Evolutionary conservation across 2,329 filamentous ascomycete species (phyloP).

Genomic region (Teratosphaeria destructans): DNA sequence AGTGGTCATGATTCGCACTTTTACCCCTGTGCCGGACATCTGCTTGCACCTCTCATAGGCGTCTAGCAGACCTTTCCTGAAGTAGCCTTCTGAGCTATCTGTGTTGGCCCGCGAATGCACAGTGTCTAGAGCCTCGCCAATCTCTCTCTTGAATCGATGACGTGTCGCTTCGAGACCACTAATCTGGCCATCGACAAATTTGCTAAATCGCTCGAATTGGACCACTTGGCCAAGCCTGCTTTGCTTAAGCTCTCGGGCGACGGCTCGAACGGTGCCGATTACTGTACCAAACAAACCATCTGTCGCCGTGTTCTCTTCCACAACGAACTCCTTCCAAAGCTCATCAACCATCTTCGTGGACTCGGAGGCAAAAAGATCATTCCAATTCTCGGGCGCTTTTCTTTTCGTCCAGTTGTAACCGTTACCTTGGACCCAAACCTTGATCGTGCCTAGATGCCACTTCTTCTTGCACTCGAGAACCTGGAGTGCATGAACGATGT

Average conservation of each 20-base stretch:
- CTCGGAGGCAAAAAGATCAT: neutral
- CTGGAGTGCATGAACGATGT: neutral
- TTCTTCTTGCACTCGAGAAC: neutral
- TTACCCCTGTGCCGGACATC: neutral
- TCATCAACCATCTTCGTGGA: neutral
- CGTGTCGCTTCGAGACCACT: neutral
- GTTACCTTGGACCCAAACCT: neutral
- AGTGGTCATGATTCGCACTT: neutral
- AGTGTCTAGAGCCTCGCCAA: neutral
- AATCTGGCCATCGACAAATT: neutral
- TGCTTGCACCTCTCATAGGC: neutral
- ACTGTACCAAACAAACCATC: neutral
- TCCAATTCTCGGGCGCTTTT: neutral
- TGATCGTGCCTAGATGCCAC: neutral
- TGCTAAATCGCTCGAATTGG: neutral
- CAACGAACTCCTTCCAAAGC: neutral
- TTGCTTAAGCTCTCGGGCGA: neutral
- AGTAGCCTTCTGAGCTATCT: neutral
- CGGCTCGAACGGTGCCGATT: neutral
- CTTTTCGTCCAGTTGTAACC: neutral
- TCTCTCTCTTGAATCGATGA: neutral
- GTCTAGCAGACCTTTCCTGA: neutral
- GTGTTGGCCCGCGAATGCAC: neutral
- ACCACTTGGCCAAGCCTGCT: neutral
- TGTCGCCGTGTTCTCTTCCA: neutral